These are phyloP conservation scores for Populus alba DNA, from an alignment of 345 rosid genomes.

Conservation along the genomic window DNA sequence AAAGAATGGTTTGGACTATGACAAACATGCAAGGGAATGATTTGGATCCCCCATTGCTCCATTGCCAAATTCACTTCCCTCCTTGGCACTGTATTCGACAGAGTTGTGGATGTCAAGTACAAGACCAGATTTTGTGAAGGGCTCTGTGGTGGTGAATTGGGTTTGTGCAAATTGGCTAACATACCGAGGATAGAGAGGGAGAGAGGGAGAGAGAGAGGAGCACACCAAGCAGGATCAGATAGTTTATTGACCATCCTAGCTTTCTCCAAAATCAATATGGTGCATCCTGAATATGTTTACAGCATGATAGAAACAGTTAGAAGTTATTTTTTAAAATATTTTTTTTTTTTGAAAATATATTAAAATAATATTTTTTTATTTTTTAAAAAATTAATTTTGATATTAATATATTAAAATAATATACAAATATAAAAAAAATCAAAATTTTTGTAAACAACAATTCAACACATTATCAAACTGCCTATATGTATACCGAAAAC, in stretches of 20 bases:
- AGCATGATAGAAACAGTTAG: no score
- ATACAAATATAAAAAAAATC: no score
- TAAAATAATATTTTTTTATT: no score
- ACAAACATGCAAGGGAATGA: background rate
- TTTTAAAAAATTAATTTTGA: no score
- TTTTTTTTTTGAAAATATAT: no score
- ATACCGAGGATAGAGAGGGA: background rate
- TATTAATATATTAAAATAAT: no score
- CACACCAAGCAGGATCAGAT: conserved; percentile 14
- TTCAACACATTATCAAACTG: no score
- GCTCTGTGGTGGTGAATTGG: background rate
- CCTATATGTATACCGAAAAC: no score
- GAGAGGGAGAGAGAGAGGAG: background rate
- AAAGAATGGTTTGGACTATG: background rate
- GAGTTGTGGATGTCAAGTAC: conserved; percentile 3
- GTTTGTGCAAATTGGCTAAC: conserved; percentile 1
- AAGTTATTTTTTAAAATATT: no score
- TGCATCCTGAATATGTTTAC: no score
- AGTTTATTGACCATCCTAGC: conserved; percentile 3
- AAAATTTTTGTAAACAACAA: no score
- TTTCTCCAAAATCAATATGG: background rate
- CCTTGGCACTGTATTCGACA: background rate
- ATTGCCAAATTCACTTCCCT: background rate
- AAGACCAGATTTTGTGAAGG: background rate
- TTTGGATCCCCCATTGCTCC: background rate